Percentiles rank a stretch among this genome's conserved stretches.
These are phyloP conservation scores for Oryza officinalis DNA, from an alignment of 176 grass and related monocot species.

Conservation along the genomic window DNA sequence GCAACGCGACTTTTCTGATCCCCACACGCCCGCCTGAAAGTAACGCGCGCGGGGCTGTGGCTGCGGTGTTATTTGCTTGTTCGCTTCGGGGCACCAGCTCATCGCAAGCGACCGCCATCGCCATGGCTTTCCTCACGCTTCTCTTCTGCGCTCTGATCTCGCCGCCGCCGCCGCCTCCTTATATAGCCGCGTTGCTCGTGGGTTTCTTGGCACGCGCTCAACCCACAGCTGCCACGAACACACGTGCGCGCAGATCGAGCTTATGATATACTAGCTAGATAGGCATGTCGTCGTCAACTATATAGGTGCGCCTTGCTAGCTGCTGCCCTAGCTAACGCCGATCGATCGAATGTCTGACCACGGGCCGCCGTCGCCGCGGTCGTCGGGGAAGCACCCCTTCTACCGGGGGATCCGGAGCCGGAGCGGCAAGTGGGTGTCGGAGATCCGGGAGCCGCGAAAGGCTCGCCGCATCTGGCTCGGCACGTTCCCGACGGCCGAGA, in stretches of 20 bases:
- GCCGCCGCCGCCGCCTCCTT: constrained; percentile 24
- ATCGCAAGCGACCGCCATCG: constrained; percentile 46
- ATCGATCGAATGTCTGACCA: constrained; percentile 18
- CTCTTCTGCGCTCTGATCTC: background rate
- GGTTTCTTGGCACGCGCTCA: background rate
- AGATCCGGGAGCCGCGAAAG: constrained; percentile 95
- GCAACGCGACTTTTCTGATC: constrained; percentile 26
- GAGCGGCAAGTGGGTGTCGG: constrained; percentile 97
- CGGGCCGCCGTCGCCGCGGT: constrained; percentile 24
- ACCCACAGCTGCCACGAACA: background rate
- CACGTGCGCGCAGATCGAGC: background rate
- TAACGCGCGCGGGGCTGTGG: background rate
- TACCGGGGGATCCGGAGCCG: constrained; percentile 89
- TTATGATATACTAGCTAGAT: background rate
- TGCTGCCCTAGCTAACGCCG: constrained; percentile 29
- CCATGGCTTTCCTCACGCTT: constrained; percentile 45
- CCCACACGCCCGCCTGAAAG: constrained; percentile 17
- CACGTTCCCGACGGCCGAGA: constrained; percentile 85
- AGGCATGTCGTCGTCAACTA: background rate
- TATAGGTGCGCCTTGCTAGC: background rate
- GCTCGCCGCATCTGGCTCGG: constrained; percentile 94
- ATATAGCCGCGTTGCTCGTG: constrained; percentile 35
- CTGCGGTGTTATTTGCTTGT: constrained; percentile 22
- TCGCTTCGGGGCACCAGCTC: constrained; percentile 41
- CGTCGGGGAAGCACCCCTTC: constrained; percentile 58